phyloP scores from a whole-genome alignment of 1,284 basidiomycete species.

The Abortiporus biennis region DNA sequence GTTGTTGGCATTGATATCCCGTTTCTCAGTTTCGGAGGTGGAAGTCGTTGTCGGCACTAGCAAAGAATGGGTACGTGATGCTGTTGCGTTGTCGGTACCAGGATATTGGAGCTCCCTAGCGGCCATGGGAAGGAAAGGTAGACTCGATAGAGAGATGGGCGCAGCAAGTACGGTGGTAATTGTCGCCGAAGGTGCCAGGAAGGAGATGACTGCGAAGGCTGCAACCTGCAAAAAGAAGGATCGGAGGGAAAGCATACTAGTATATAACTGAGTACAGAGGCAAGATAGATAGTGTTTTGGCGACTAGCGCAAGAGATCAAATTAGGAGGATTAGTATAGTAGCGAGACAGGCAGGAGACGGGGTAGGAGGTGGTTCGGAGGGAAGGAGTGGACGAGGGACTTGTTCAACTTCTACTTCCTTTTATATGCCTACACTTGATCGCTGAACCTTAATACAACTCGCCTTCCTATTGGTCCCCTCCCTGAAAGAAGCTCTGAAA shows the following conservation, averaged over 20 bases:
- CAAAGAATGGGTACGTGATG: neutral
- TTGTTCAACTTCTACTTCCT: constrained; percentile 9
- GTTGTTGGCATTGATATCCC: constrained; percentile 14
- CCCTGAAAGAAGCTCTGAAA: too few relatives aligned
- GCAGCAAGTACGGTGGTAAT: constrained; percentile 14
- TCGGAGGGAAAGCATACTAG: constrained; percentile 31
- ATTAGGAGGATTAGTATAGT: too few relatives aligned
- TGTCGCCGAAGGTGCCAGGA: constrained; percentile 21
- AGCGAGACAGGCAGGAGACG: constrained; percentile 14
- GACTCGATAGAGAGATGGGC: constrained; percentile 24
- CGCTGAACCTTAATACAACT: constrained; percentile 18
- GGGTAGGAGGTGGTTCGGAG: constrained; percentile 17
- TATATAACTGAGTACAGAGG: too few relatives aligned
- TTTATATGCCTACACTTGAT: constrained; percentile 19
- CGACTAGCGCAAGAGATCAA: constrained; percentile 23
- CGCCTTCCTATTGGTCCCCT: constrained; percentile 16
- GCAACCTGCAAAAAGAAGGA: constrained; percentile 29
- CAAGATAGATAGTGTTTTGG: too few relatives aligned
- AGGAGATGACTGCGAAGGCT: constrained; percentile 30
- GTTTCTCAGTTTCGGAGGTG: constrained; percentile 1
- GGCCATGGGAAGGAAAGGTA: constrained; percentile 20
- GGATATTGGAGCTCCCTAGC: constrained; percentile 4
- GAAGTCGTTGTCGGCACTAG: neutral
- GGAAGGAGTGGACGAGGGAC: constrained; percentile 18
- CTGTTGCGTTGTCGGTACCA: neutral